Percentiles rank a stretch among this genome's conserved stretches.
Evolutionary conservation across 2,329 filamentous ascomycete species (phyloP).

Genomic region (Epichloe uncinata): DNA sequence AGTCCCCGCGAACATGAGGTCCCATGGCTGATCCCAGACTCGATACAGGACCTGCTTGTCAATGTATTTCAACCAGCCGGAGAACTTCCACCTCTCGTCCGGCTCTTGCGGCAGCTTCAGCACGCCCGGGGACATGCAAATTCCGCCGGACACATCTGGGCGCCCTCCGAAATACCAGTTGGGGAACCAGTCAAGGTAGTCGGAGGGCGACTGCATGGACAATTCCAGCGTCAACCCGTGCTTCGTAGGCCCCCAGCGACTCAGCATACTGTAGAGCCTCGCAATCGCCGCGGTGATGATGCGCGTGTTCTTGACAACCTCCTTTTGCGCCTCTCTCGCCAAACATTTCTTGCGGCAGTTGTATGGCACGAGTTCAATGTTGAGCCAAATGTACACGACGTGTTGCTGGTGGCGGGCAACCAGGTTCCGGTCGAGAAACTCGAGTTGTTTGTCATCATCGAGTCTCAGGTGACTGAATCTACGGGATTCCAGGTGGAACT

Average conservation of each 20-base stretch:
- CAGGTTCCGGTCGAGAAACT: background rate
- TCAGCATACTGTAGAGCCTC: background rate
- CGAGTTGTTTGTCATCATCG: background rate
- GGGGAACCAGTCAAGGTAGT: no score
- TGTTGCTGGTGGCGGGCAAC: background rate
- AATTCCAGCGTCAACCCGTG: background rate
- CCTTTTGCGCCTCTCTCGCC: rapidly evolving
- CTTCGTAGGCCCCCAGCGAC: background rate
- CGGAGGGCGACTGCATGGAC: no score
- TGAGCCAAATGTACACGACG: background rate
- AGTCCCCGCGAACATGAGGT: no score
- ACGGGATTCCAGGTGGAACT: background rate
- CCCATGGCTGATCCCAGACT: no score
- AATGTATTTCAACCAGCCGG: no score
- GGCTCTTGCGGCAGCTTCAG: no score
- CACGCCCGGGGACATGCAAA: no score
- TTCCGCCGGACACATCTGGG: no score
- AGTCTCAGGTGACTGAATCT: background rate
- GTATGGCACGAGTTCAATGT: background rate
- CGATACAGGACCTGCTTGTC: no score
- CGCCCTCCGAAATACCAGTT: no score
- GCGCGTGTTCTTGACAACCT: no score
- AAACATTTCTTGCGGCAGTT: background rate
- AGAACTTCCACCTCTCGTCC: no score
- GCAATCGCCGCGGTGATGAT: background rate